Base-by-base conservation (phyloP, 225 moss, liverwort and hornwort species). In the Physcomitrellopsis africana region DNA sequence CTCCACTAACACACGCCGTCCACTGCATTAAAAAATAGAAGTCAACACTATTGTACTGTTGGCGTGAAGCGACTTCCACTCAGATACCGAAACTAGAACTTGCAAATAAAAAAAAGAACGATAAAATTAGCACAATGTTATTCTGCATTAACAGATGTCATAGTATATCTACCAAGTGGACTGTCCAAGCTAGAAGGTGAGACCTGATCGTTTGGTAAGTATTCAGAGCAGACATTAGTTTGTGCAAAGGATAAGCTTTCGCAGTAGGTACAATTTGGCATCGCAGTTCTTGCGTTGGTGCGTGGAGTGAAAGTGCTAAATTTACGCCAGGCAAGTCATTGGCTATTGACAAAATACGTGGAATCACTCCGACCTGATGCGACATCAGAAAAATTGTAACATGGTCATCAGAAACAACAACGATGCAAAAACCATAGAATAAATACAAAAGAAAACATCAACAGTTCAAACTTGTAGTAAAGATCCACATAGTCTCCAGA, bases 241-340 rank as follows among this genome's bases (percentile, higher is more conserved):
- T 99, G 63, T 80, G 64, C 62, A 99, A 73, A 3, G 84, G 84
- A 83, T 93, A 99, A 51, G 97, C 97, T 88, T 83, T 84, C 46
- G 95, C 93, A 80, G 86, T 84, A 62, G 93, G 97, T 24, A 99
- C 92, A 80, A 99, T 95, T 80, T 92, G 93, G 70, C 91, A 82
- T 58, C 97, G 86, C 56, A 95, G 84, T 44, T 92, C 95, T 85
- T 99, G 97, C 11, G 92, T 95, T 37, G 93, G 93, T 5, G 95
- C 99, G 78, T 95, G 99, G 24, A 99, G 87, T 60, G 99, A 99
- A 70, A 99, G 89, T 74, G 99, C 99, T 85, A 99, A 83, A 72
- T 95, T 99, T 60, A 99, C 85, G 71, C 93, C 95, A 67, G 94
- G 99, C 77, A 99, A 80, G 65, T 99, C 99, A 83, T 82, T 70